These are phyloP conservation scores for Acanthamoeba triangularis DNA, from an alignment of 208 protist genomes.

Conservation along the genomic window DNA sequence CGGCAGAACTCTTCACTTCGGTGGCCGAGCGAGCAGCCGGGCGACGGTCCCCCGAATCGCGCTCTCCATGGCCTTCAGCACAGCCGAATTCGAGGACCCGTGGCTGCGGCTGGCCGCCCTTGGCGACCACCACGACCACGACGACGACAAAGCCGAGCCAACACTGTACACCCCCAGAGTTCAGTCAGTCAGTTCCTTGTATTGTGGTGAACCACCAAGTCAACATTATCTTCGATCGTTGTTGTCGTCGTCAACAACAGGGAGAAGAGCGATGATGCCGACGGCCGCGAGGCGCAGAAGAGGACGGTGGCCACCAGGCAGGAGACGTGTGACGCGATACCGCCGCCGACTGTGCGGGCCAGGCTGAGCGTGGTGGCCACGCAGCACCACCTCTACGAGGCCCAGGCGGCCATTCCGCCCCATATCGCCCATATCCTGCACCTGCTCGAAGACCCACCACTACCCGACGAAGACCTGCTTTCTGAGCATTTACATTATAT, in stretches of 20 bases:
- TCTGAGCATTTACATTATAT: no score
- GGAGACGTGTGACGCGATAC: neutral
- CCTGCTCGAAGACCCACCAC: neutral
- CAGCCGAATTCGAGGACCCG: neutral
- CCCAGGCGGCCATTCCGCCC: neutral
- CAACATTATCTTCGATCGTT: no score
- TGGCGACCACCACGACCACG: neutral
- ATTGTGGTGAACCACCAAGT: no score
- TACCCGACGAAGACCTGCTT: no score
- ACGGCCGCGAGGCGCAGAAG: no score
- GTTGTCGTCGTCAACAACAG: neutral
- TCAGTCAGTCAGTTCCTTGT: neutral
- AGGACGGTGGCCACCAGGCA: neutral
- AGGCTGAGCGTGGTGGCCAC: neutral
- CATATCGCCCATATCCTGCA: neutral
- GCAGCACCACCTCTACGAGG: neutral
- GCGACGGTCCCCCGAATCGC: neutral
- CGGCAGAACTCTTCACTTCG: neutral
- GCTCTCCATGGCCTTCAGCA: conserved; percentile 30
- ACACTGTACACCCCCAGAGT: neutral
- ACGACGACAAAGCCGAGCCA: neutral
- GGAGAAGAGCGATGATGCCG: no score
- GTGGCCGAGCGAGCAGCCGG: neutral
- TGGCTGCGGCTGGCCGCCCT: neutral
- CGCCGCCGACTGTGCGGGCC: neutral